Base-by-base conservation (phyloP, 2,329 filamentous ascomycete species). In the Beauveria bassiana region DNA sequence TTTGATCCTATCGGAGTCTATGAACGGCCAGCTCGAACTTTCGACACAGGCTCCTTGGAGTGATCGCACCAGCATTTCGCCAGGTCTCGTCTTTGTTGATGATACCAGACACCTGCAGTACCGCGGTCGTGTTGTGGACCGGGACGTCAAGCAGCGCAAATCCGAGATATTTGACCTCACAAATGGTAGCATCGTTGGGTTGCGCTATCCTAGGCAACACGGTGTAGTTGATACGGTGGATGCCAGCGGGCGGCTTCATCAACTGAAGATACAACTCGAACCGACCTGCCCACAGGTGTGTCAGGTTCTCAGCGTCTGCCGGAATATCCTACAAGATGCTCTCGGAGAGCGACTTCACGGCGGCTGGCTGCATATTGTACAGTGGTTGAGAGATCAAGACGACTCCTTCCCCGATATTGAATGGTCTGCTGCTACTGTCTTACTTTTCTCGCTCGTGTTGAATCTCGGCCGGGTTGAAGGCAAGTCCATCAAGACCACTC, bases 11-110 rank as follows among this genome's bases (percentile, higher is more conserved):
- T 88, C 86, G 3, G 83, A 87, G 66, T 83, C 85, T 26, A 80
- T 81, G 56, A 78, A 85, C 65, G 87, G 87, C 1, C 80, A 81
- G 34, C 82, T 84, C 52, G 85, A 89, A 68, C 73, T 93, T 18
- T 90, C 86, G 65, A 76, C 90, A 10, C 89, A 92, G 71, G 88
- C 88, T 6, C 89, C 88, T 0, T 93, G 89, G 89, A 86, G 87
- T 62, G 81, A 82, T 58, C 78, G 89, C 14, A 84, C 86, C n/a
- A 85, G 85, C 49, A 75, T 92, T n/a, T 77, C 81, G 0, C 73
- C 91, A 2, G 86, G 88, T 2, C 67, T 79, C 31, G 75, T 91
- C 22, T 79, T 80, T 63, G 71, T 85, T 24, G 81, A 86, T 61
- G 85, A 88, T 65, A 77, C 81, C 28, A 80, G 83, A 67, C 83